phyloP scores from a whole-genome alignment of 179 eudicot species.

The Drosera spatulata region DNA sequence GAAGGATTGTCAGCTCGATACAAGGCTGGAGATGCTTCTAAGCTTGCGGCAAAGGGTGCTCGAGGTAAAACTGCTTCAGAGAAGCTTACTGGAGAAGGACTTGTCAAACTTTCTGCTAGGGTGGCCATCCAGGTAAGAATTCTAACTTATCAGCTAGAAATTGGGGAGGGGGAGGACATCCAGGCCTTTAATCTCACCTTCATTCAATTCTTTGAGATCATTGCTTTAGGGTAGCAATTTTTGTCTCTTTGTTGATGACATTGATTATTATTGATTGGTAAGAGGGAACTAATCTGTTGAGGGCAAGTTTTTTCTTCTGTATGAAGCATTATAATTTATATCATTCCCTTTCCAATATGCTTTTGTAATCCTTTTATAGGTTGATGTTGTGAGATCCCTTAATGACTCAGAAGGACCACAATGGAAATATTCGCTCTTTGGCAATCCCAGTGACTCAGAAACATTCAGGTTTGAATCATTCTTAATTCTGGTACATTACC shows the following conservation, averaged over 20 bases:
- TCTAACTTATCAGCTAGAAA: too few relatives aligned
- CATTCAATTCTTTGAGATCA: too few relatives aligned
- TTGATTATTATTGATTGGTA: too few relatives aligned
- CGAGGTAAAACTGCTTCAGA: slow-evolving; percentile 83
- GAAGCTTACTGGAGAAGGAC: slow-evolving; percentile 95
- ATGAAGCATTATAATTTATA: too few relatives aligned
- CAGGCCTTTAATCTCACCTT: too few relatives aligned
- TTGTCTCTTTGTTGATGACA: too few relatives aligned
- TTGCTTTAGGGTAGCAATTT: too few relatives aligned
- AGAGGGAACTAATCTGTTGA: too few relatives aligned
- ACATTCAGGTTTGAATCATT: slow-evolving; percentile 60
- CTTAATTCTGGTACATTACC: not conserved
- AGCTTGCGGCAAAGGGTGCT: slow-evolving; percentile 60
- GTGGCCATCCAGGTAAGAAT: slow-evolving; percentile 76
- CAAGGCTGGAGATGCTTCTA: slow-evolving; percentile 62
- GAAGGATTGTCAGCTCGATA: slow-evolving; percentile 82
- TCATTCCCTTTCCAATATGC: too few relatives aligned
- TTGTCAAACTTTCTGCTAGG: slow-evolving; percentile 87
- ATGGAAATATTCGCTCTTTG: slow-evolving; percentile 97
- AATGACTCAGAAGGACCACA: slow-evolving; percentile 88
- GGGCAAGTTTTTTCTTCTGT: too few relatives aligned
- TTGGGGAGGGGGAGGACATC: too few relatives aligned
- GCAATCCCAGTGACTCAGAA: slow-evolving; percentile 91
- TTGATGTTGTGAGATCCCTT: slow-evolving; percentile 82
- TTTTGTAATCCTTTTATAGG: slow-evolving; percentile 22